Conservation (phyloP, 2,329 filamentous ascomycete species). For the Volutella citrinella region DNA sequence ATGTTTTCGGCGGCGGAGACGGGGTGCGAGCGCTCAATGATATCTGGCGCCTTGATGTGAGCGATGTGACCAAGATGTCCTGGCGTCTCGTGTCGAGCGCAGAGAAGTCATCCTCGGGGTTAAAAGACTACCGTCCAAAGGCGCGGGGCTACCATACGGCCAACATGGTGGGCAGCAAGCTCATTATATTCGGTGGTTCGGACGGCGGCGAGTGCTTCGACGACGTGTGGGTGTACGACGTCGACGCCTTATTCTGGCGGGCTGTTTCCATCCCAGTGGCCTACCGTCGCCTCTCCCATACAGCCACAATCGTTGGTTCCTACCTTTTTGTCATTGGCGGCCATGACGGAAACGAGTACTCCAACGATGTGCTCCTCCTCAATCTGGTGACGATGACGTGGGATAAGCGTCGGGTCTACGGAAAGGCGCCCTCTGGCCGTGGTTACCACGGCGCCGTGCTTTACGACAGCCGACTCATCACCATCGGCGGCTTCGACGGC, state of each 20-base stretch:
- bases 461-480: conserved; percentile 61
- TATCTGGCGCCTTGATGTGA: conserved; percentile 69
- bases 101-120: conserved; percentile 30
- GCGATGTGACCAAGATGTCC: conserved; percentile 63
- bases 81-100: conserved; percentile 62
- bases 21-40: conserved; percentile 69
- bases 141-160: conserved; percentile 69
- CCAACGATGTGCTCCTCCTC: conserved; percentile 64
- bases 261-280: conserved; percentile 56
- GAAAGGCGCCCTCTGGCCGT: conserved; percentile 57
- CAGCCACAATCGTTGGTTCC: conserved; percentile 65
- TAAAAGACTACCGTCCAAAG: conserved; percentile 50
- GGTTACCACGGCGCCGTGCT: conserved; percentile 67
- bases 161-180: conserved; percentile 70
- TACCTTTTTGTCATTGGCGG: conserved; percentile 70
- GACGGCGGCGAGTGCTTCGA: conserved; percentile 71
- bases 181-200: conserved; percentile 68
- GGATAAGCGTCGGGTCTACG: conserved; percentile 65
- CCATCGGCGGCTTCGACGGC: conserved; percentile 68
- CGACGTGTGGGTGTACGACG: conserved; percentile 71
- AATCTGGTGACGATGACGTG: conserved; percentile 74
- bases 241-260: conserved; percentile 60
- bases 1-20: conserved; percentile 70
- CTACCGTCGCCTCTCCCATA: conserved; percentile 65
- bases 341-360: conserved; percentile 68